phyloP scores from a whole-genome alignment of 345 rosid genomes.

The Triadica sebifera region DNA sequence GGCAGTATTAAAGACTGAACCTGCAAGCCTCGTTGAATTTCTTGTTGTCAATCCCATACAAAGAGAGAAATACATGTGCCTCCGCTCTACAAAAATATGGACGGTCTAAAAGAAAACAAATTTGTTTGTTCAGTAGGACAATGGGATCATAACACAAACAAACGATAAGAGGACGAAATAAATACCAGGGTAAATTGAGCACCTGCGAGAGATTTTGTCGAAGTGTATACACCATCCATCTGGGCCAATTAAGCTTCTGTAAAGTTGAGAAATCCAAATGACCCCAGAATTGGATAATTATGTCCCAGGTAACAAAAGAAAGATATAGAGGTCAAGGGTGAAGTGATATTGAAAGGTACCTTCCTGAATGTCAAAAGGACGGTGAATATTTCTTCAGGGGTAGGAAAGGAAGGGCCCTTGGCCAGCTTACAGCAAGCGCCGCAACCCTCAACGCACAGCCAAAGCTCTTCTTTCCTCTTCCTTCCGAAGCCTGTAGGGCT shows the following conservation, averaged over 20 bases:
- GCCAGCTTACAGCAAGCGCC: slow-evolving; percentile 91
- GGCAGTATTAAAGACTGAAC: slow-evolving; percentile 20
- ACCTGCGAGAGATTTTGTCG: slow-evolving; percentile 70
- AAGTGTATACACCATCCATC: slow-evolving; percentile 90
- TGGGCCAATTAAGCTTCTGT: slow-evolving; percentile 59
- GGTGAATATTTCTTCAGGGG: slow-evolving; percentile 77
- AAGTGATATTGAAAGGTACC: too few relatives aligned
- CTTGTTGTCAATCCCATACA: slow-evolving; percentile 57
- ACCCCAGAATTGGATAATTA: too few relatives aligned
- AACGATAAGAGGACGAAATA: not conserved
- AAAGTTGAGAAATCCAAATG: slow-evolving; percentile 34
- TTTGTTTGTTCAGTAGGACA: not conserved
- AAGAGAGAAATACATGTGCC: slow-evolving; percentile 50
- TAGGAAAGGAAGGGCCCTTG: slow-evolving; percentile 67
- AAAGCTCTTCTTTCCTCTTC: slow-evolving; percentile 42
- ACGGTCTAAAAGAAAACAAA: slow-evolving; percentile 44
- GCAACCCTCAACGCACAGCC: slow-evolving; percentile 72
- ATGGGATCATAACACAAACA: too few relatives aligned
- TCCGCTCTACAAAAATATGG: slow-evolving; percentile 84
- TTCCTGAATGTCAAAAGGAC: slow-evolving; percentile 63
- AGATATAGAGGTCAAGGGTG: too few relatives aligned
- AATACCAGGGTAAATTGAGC: slow-evolving; percentile 72
- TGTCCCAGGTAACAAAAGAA: too few relatives aligned
- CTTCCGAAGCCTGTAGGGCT: slow-evolving; percentile 37
- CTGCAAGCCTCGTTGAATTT: slow-evolving; percentile 69